phyloP scores from a whole-genome alignment of 345 rosid species.

The Schrenkiella parvula region DNA sequence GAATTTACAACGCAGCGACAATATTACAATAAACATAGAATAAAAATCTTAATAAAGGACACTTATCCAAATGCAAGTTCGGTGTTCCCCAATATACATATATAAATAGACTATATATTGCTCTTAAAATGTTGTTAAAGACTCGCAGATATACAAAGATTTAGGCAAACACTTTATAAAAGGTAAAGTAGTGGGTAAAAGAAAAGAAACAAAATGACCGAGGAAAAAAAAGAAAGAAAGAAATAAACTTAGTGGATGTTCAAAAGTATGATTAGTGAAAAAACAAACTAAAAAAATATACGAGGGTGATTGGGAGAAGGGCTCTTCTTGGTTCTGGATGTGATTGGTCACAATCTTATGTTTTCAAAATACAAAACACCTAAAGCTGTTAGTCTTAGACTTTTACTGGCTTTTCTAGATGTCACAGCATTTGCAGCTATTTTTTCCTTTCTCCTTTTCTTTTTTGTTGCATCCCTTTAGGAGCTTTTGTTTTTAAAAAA shows the following conservation, averaged over 20 bases:
- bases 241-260: slow-evolving; percentile 6
- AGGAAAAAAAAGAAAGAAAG: neutral
- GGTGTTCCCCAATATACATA: neutral
- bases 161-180: neutral
- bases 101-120: neutral
- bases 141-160: neutral
- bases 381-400: neutral
- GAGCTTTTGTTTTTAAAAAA: neutral
- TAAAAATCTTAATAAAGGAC: neutral
- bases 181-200: slow-evolving; percentile 6
- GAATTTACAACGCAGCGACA: neutral
- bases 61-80: neutral
- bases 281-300: neutral
- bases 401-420: neutral
- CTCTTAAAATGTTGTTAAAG: neutral
- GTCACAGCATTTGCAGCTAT: neutral
- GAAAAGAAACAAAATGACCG: neutral
- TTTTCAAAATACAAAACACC: neutral
- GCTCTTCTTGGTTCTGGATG: neutral
- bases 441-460: neutral
- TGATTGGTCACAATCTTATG: neutral
- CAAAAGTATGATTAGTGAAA: neutral
- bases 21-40: neutral
- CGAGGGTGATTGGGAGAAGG: neutral
- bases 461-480: neutral